phyloP scores from a whole-genome alignment of 2,329 filamentous ascomycete genomes.

The Colletotrichum sp. region DNA sequence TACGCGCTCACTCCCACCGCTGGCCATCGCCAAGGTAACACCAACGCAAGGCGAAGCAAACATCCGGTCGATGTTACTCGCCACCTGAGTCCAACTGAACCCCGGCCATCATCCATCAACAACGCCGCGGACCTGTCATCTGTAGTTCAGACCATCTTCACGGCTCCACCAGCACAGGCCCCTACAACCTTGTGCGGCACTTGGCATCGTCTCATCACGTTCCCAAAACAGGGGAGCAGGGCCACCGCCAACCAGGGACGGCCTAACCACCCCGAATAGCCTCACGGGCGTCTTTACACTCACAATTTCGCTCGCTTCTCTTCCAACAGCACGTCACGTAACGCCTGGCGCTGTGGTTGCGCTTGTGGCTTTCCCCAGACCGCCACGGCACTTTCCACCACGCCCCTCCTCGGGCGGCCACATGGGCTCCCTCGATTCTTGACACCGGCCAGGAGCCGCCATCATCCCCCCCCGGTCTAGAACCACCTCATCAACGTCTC shows the following conservation, averaged over 20 bases:
- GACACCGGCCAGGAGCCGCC: conserved; percentile 3
- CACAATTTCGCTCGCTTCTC: neutral
- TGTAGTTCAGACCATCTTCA: conserved; percentile 8
- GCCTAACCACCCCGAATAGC: conserved; percentile 4
- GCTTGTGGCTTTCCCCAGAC: neutral
- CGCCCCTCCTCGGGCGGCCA: neutral
- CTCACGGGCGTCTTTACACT: neutral
- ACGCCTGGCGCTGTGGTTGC: neutral
- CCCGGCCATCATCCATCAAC: neutral
- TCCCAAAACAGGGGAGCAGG: conserved; percentile 9
- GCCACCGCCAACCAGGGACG: neutral
- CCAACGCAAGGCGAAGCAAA: neutral
- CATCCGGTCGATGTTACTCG: neutral
- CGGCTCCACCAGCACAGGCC: neutral
- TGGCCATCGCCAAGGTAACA: neutral
- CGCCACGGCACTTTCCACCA: neutral
- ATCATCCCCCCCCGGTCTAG: neutral
- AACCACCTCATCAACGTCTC: neutral
- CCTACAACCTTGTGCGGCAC: conserved; percentile 15
- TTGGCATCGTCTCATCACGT: conserved; percentile 21
- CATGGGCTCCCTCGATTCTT: neutral
- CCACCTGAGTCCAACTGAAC: neutral
- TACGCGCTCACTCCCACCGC: neutral
- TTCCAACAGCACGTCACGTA: neutral
- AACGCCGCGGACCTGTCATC: conserved; percentile 5